phyloP scores from a whole-genome alignment of 2,329 filamentous ascomycete genomes.

The Calonectria fujianensis region DNA sequence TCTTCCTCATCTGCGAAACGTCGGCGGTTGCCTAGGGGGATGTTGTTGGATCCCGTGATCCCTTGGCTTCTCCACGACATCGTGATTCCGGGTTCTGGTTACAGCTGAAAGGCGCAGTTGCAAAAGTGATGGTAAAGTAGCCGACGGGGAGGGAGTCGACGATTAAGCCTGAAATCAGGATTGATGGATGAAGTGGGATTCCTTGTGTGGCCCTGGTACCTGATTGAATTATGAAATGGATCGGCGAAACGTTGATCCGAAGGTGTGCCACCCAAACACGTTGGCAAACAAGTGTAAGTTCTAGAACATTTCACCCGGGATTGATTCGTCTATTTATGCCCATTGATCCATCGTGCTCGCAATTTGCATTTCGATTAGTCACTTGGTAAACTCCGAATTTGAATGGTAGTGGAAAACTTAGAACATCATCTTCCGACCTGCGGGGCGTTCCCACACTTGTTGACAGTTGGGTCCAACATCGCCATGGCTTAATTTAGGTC shows the following conservation, averaged over 20 bases:
- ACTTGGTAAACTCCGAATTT: not conserved
- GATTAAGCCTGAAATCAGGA: slow-evolving; percentile 17
- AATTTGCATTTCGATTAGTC: not conserved
- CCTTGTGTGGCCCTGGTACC: slow-evolving; percentile 15
- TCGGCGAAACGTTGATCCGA: slow-evolving; percentile 32
- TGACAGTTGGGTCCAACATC: not conserved
- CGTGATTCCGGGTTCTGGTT: slow-evolving; percentile 47
- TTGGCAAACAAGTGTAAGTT: not conserved
- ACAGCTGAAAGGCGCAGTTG: slow-evolving; percentile 31
- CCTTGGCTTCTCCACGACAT: slow-evolving; percentile 85
- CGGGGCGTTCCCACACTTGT: slow-evolving; percentile 12
- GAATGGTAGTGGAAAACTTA: not conserved
- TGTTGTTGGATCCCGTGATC: slow-evolving; percentile 98
- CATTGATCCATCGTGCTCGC: not conserved
- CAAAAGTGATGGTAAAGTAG: slow-evolving; percentile 33
- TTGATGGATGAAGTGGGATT: slow-evolving; percentile 33
- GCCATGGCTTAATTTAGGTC: not conserved
- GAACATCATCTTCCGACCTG: not conserved
- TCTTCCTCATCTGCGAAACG: slow-evolving; percentile 79
- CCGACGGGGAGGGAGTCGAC: slow-evolving; percentile 2
- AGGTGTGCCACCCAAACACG: not conserved
- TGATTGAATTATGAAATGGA: slow-evolving; percentile 7
- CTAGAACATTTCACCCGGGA: slow-evolving; percentile 13
- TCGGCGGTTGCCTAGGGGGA: slow-evolving; percentile 91
- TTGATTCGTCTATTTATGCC: not conserved